Evolutionary conservation across 2,329 filamentous ascomycete species (phyloP).

Genomic region (Albifimbria verrucaria): DNA sequence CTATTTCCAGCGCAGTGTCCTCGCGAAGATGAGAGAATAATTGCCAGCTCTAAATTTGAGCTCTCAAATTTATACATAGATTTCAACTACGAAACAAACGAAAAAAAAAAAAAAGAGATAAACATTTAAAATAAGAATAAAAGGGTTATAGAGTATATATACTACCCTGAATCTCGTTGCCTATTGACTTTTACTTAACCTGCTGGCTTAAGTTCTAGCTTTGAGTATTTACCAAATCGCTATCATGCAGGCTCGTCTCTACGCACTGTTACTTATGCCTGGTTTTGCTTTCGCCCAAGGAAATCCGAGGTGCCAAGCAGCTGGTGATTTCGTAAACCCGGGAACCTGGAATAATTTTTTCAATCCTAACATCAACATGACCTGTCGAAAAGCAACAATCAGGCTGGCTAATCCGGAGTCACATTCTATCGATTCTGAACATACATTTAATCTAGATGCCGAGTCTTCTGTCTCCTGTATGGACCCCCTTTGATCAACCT

Average conservation of each 20-base stretch:
- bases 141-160: no score
- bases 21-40: no score
- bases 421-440: background rate
- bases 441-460: background rate
- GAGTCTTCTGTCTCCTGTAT: background rate
- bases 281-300: background rate
- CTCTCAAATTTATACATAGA: no score
- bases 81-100: no score
- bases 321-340: background rate
- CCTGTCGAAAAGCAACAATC: background rate
- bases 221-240: background rate
- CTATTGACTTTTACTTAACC: background rate
- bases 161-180: background rate
- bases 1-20: no score
- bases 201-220: background rate
- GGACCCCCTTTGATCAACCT: background rate
- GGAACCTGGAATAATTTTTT: background rate
- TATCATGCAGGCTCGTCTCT: background rate
- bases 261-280: background rate
- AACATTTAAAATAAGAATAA: no score
- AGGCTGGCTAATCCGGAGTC: no score
- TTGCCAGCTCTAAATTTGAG: no score
- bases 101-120: no score
- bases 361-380: background rate
- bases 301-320: background rate